Evolutionary conservation across 1,284 basidiomycete species (phyloP).

Genomic region (Austroboletus olivaceoglutinosus): DNA sequence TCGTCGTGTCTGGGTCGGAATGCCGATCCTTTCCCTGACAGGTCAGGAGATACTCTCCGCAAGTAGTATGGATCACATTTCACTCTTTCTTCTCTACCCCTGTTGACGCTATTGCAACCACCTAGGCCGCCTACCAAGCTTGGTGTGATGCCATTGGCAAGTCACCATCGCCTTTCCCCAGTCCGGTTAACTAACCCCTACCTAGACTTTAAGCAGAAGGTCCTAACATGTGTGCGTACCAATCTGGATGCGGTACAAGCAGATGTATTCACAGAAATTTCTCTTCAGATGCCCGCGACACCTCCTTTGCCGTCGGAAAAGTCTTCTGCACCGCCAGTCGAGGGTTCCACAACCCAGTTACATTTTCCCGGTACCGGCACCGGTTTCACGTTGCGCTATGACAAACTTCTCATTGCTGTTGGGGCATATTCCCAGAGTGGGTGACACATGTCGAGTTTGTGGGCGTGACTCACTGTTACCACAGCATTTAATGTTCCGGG

Average conservation of each 20-base stretch:
- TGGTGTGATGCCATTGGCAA: conserved; percentile 70
- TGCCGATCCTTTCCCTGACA: conserved; percentile 19
- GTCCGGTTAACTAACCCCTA: conserved; percentile 10
- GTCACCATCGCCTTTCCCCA: conserved; percentile 2
- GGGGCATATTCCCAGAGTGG: conserved; percentile 82
- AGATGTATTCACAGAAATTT: neutral
- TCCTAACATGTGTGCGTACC: conserved; percentile 53
- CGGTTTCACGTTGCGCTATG: conserved; percentile 59
- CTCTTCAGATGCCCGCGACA: conserved; percentile 55
- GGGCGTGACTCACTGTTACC: conserved; percentile 2
- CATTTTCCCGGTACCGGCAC: conserved; percentile 11
- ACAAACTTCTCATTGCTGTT: conserved; percentile 82
- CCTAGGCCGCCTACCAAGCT: conserved; percentile 61
- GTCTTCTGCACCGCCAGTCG: conserved; percentile 11
- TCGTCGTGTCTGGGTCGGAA: conserved; percentile 21
- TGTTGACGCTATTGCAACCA: neutral
- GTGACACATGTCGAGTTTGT: conserved; percentile 17
- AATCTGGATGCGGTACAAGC: neutral
- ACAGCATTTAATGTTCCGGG: conserved; percentile 63
- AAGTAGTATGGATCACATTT: conserved; percentile 44
- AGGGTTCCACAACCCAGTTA: conserved; percentile 10
- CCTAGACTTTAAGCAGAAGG: conserved; percentile 62
- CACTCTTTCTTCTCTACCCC: neutral
- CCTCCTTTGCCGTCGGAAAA: conserved; percentile 38
- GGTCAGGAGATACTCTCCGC: conserved; percentile 55